Percentiles rank a stretch among this genome's conserved stretches.
phyloP scores from a whole-genome alignment of 2,329 filamentous ascomycete species.

The Xylaria sp. region DNA sequence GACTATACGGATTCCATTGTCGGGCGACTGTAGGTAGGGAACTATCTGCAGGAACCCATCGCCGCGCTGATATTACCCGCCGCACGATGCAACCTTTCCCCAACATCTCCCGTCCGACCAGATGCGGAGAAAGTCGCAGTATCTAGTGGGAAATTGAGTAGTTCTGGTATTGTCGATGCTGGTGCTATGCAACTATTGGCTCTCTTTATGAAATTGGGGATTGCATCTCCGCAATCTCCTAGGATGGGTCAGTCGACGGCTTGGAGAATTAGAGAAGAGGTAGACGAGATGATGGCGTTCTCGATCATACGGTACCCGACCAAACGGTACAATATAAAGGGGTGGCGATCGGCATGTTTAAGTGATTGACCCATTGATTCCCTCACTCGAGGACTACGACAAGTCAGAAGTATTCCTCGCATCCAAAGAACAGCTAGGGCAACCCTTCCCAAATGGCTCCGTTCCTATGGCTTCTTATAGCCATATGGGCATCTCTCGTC shows the following conservation, averaged over 20 bases:
- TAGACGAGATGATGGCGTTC: neutral
- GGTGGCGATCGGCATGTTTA: neutral
- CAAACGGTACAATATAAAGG: conserved; percentile 22
- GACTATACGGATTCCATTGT: too few species aligned
- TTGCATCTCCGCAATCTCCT: conserved; percentile 2
- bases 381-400: neutral
- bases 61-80: conserved; percentile 11
- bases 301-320: neutral
- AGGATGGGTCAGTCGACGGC: neutral
- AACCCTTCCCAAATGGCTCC: conserved; percentile 7
- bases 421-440: neutral
- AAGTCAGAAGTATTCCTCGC: neutral
- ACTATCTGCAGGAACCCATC: neutral
- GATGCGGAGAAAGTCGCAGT: conserved; percentile 24
- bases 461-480: conserved; percentile 18
- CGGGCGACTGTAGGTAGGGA: too few species aligned
- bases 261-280: neutral
- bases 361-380: neutral
- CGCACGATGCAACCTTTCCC: conserved; percentile 9
- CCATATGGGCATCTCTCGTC: conserved; percentile 22
- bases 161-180: conserved; percentile 1
- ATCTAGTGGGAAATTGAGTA: neutral
- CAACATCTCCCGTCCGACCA: neutral
- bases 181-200: neutral
- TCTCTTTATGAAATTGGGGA: neutral